Base-by-base conservation (phyloP, 495 filamentous ascomycete genomes). In the Podospora anserina region DNA sequence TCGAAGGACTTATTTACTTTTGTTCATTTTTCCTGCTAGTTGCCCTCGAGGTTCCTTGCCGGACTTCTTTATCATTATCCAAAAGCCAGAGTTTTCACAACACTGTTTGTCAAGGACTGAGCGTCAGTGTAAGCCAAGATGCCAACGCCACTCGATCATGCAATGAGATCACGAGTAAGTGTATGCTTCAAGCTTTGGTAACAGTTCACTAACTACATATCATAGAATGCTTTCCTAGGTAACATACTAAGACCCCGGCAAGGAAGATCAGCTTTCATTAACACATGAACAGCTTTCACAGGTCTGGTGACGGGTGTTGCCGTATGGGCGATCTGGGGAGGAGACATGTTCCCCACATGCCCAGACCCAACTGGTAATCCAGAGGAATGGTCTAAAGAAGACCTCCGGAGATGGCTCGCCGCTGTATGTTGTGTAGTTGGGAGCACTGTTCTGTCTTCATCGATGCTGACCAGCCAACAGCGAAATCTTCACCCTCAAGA, bases 281-380 rank as follows among this genome's bases (percentile, higher is more conserved):
- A 68, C 49, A 5, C 27, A 23, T 32, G 19, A 4, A 34, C 62
- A 89, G 89, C 86, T 59, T 97, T 97, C 77, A 86, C 90, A 18
- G 92, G 91, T 26, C 87, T 96, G 70, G 88, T 97, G 56, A 90
- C 92, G 3, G 92, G 91, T 3, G 93, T 90, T 6, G 89, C 93
- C 5, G 90, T 75, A 19, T 97, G 89, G 88, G 85, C 89, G 2
- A 96, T 97, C 68, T 92, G 90, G 89, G 90, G 91, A 63, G 84
- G 86, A 28, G 91, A 92, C 67, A 84, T 96, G 70, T 93, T 97
- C 70, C 92, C 92, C 1, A 72, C 82, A 0, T 78, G 88, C 64
- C 69, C 78, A 28, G 93, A 96, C 77, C 93, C 93, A n/a, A 89
- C 79, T 63, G 93, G 93, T 81, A 88, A 92, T 67, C 92, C 92